Evolutionary conservation across 495 filamentous ascomycete species (phyloP), one percentile per base, ranked within the genome.

Genomic region (Penicillium daleae): DNA sequence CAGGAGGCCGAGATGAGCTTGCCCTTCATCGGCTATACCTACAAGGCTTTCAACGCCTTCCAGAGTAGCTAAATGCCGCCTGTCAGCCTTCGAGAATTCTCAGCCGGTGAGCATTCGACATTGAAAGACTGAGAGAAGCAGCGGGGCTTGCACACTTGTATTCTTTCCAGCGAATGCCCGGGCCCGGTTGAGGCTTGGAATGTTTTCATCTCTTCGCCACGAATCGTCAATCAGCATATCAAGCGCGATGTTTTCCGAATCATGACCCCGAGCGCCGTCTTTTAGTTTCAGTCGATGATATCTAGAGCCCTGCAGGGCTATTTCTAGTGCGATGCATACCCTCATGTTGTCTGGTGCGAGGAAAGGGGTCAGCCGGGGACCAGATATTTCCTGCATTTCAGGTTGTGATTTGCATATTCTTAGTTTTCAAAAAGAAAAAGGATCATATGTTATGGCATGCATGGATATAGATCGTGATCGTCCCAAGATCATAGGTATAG

Each of bases 1-100:
- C 80, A 89, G 63, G 83, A 84, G 56, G 86, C 87, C 13, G 96
- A 97, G 83, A 92, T 98, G 87, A 93, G 88, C 74, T 75, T 98
- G 71, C 95, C 95, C 3, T 99, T 99, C 74, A 96, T 98, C 68
- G 95, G 95, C 24, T 99, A 99, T 74, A 99, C 95, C 21, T 99
- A 97, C 83, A 98, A 97, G 83, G 90, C 95, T 60, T 99, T 99
- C 77, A 94, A 97, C 79, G 91, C 89, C 65, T 89, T 89, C 75
- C 76, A 85, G 60, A 78, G 58, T 50, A 80, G 63, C 27, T 82
- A 72, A 46, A 51, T 40, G 35, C 57, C 26, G 26, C 26, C 31
- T 44, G 33, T 35, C 39, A 49, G 37, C 33, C 39, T 54, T 51
- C 49, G 64, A 60, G 63, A 65, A 51, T 35, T 57, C 51, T 37